Percentiles rank a stretch among this genome's conserved stretches.
These are phyloP conservation scores for Dictyostelium discoideum DNA, from an alignment of 78 protist genomes.

Conservation along the genomic window dicty_2.7 NC_007088.5:4589001-4589500, in stretches of 20 bases:
- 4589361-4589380: conserved; percentile 78
- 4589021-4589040: background rate
- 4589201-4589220: conserved; percentile 58
- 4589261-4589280: background rate
- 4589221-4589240: background rate
- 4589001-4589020: background rate
- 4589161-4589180: background rate
- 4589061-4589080: background rate
- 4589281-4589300: background rate
- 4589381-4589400: conserved; percentile 44
- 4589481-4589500: conserved; percentile 77
- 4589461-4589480: background rate
- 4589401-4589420: conserved; percentile 71
- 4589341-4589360: conserved; percentile 61
- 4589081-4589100: background rate
- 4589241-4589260: background rate
- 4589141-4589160: background rate
- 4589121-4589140: conserved; percentile 10
- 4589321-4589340: conserved; percentile 22
- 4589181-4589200: conserved; percentile 32
- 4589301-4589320: background rate
- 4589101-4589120: background rate
- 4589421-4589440: background rate
- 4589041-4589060: background rate
- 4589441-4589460: background rate